Conservation (phyloP, 129 eudicot species). For the Pittosporum tobira region DNA sequence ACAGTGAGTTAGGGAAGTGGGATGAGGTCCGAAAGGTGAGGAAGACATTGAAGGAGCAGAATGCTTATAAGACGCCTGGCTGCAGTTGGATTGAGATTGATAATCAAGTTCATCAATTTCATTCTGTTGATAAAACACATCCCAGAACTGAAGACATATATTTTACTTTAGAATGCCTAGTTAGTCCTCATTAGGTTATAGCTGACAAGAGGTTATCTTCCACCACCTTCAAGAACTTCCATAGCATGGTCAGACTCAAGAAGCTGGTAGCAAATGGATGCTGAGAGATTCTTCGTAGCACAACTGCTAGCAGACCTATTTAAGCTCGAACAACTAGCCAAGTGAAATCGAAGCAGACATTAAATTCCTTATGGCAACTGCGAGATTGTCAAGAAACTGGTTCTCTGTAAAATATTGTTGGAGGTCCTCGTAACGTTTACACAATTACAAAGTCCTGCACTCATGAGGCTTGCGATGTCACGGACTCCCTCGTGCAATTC, state of each 20-base stretch:
- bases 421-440: no score
- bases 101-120: constrained; percentile 56
- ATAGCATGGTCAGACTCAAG: not conserved
- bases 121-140: constrained; percentile 59
- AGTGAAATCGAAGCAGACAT: constrained; percentile 11
- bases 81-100: constrained; percentile 90
- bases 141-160: constrained; percentile 58
- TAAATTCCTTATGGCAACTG: constrained; percentile 10
- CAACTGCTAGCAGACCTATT: no score
- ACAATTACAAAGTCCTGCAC: no score
- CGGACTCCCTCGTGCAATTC: no score
- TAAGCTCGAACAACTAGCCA: no score
- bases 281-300: no score
- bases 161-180: constrained; percentile 33
- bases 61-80: constrained; percentile 60
- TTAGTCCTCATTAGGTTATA: constrained; percentile 19
- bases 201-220: constrained; percentile 6
- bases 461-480: no score
- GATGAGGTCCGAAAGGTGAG: constrained; percentile 55
- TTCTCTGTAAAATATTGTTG: no score
- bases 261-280: no score
- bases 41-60: constrained; percentile 41
- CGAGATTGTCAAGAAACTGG: no score
- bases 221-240: constrained; percentile 6
- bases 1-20: constrained; percentile 73